A percentile compares a stretch with the other conserved stretches of the same genome.
phyloP scores from a whole-genome alignment of 805 yeast species.

The Candida verbasci region DNA sequence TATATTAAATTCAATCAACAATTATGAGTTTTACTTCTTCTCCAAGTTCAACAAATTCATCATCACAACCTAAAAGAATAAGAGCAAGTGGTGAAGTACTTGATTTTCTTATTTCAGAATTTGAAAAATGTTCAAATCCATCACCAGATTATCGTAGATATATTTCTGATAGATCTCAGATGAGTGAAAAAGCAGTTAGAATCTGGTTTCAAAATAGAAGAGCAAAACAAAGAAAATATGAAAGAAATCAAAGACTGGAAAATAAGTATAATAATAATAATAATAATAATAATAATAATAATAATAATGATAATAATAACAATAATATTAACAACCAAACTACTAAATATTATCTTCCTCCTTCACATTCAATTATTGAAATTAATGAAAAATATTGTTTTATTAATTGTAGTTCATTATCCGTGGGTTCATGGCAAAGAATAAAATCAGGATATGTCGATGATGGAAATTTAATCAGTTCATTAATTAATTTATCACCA shows the following conservation, averaged over 20 bases:
- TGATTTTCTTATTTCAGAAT: slow-evolving; percentile 62
- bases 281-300: slow-evolving; percentile 10
- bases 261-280: slow-evolving; percentile 4
- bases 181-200: slow-evolving; percentile 84
- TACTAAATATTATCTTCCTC: not conserved
- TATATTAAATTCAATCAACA: too few relatives aligned
- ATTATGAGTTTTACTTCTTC: not conserved
- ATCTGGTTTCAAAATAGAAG: slow-evolving; percentile 92
- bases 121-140: slow-evolving; percentile 71
- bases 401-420: slow-evolving; percentile 61
- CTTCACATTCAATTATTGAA: slow-evolving; percentile 41
- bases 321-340: not conserved
- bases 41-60: not conserved
- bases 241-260: slow-evolving; percentile 43
- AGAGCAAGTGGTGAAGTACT: slow-evolving; percentile 81
- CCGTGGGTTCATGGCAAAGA: slow-evolving; percentile 81
- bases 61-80: slow-evolving; percentile 42
- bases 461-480: slow-evolving; percentile 36
- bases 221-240: slow-evolving; percentile 69
- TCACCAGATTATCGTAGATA: slow-evolving; percentile 63
- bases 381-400: slow-evolving; percentile 63
- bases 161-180: slow-evolving; percentile 66
- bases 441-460: slow-evolving; percentile 57
- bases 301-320: too few relatives aligned
- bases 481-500: slow-evolving; percentile 64